These are phyloP conservation scores for Aphanomyces astaci DNA, from an alignment of 352 stramenopile genomes.

Conservation along the genomic window DNA sequence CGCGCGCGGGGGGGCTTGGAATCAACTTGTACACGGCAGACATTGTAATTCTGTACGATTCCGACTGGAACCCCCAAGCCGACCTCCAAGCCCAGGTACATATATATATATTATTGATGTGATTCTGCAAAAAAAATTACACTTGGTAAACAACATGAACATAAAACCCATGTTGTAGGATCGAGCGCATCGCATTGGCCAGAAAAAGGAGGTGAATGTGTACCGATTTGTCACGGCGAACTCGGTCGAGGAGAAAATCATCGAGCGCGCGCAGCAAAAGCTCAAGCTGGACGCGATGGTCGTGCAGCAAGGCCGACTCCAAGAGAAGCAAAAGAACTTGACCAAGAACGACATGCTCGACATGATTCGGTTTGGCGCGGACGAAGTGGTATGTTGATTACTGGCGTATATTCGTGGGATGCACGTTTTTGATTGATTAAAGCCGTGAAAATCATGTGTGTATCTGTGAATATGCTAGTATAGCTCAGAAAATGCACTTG, in stretches of 20 bases:
- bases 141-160: no score
- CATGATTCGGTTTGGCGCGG: slow-evolving; percentile 96
- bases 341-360: slow-evolving; percentile 94
- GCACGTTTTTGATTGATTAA: no score
- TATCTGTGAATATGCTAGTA: no score
- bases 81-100: slow-evolving; percentile 87
- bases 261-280: slow-evolving; percentile 97
- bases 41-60: slow-evolving; percentile 98
- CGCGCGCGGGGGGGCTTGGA: slow-evolving; percentile 93
- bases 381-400: slow-evolving; percentile 78
- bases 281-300: slow-evolving; percentile 86
- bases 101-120: no score
- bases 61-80: slow-evolving; percentile 97
- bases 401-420: no score
- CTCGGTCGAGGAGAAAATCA: slow-evolving; percentile 98
- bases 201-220: slow-evolving; percentile 97
- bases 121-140: no score
- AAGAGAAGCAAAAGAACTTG: slow-evolving; percentile 88
- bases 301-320: slow-evolving; percentile 75
- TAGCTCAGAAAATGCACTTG: no score
- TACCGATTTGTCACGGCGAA: slow-evolving; percentile 93
- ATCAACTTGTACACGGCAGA: slow-evolving; percentile 99
- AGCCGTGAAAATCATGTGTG: no score
- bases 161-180: no score
- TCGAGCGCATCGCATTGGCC: slow-evolving; percentile 96